A percentile compares a stretch with the other conserved stretches of the same genome.
Conservation (phyloP, 352 stramenopile species). For the Phytopythium chamaehyphon region DNA sequence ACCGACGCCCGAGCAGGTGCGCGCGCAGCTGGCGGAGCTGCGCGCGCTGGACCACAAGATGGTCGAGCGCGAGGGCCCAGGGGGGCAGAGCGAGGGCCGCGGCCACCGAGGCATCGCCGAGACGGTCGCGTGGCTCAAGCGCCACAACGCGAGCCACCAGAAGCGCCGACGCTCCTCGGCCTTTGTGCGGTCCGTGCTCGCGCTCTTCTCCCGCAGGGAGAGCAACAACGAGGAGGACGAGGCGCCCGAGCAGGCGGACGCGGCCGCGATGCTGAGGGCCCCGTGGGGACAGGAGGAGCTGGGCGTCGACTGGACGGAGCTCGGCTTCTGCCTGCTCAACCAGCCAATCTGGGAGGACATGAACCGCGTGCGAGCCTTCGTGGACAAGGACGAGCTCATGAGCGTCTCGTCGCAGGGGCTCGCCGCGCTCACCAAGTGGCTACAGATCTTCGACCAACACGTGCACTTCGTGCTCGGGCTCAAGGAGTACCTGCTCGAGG, state of each 20-base stretch:
- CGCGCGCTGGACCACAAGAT: conserved; percentile 13
- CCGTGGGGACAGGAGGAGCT: conserved; percentile 49
- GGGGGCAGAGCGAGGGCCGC: neutral
- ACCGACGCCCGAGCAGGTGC: conserved; percentile 22
- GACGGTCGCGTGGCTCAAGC: conserved; percentile 70
- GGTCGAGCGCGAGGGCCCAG: neutral
- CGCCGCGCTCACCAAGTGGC: conserved; percentile 55
- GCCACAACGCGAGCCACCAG: conserved; percentile 42
- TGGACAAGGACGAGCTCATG: conserved; percentile 44
- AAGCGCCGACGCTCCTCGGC: conserved; percentile 43
- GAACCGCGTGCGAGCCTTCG: conserved; percentile 34
- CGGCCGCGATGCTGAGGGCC: conserved; percentile 25
- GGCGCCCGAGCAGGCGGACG: conserved; percentile 8
- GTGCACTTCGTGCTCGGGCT: conserved; percentile 49
- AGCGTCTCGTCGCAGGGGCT: conserved; percentile 48
- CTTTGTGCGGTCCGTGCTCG: conserved; percentile 59
- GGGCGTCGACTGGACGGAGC: conserved; percentile 37
- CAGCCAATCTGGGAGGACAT: conserved; percentile 61
- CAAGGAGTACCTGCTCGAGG: conserved; percentile 67
- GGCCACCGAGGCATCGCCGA: conserved; percentile 29
- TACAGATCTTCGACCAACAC: conserved; percentile 57
- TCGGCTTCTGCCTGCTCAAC: conserved; percentile 54
- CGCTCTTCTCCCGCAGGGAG: conserved; percentile 34
- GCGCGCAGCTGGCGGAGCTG: conserved; percentile 11
- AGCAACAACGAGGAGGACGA: conserved; percentile 15